Base-by-base conservation (phyloP, 192 early-diverging fungal genomes). In the Coemansia sp. region DNA sequence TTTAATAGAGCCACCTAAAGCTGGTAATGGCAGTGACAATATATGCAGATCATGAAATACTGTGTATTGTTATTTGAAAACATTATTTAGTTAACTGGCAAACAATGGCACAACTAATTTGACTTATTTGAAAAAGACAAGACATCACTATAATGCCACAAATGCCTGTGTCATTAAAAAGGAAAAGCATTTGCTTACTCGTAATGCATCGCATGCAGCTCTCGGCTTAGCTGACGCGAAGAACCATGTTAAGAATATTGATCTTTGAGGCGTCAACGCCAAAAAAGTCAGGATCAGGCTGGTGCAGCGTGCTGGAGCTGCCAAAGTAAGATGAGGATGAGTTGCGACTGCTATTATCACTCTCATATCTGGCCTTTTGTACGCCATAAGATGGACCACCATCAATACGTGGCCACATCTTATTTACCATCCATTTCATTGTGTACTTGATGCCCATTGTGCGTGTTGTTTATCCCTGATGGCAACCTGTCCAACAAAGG, bases 401-500 rank as follows among this genome's bases (percentile, higher is more conserved):
- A 14, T 80, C 78, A 30, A 80, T 80, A 20, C 73, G 78, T 29
- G 78, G 78, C 78, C 78, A 80, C 78, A 80, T 80, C 59, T 65
- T 80, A 62, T 80, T 80, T 54, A 80, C 72, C 78, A 80, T 63
- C 78, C 78, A 80, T 32, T 63, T 80, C 78, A 80, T 75, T 59
- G 78, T 80, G 27, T 80, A 80, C 63, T 80, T 80, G 73, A 80
- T 68, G 30, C 73, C 60, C 78, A 80, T 80, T 59, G 52, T 64
- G 17, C 14, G 29, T 0, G 25, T 46, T 21, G 21, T 24, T 7
- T 52, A 9, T 22, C 33, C 1, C 23, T 6, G 50, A 17, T 52
- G 17, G 27, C 50, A 21, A 51, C 50, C 25, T 19, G 36, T 7
- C 17, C 17, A 39, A 21, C 29, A 17, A 25, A 19, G 50, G 29